Conservation (phyloP, 2,329 filamentous ascomycete species). For the Sphaerulina vaccinii region DNA sequence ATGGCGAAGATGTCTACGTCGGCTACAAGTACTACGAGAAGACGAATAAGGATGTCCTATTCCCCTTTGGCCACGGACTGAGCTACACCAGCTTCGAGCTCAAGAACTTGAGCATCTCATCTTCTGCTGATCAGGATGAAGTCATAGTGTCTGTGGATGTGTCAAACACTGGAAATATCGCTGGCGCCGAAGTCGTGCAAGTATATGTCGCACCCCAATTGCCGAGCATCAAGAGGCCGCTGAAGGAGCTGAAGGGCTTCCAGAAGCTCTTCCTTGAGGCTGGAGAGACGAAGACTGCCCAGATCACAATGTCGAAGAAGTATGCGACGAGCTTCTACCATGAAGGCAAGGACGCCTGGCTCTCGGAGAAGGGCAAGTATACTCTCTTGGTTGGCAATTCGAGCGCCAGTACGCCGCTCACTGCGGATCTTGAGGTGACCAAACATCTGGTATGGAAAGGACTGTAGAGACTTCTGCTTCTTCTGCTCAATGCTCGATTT, state of each 20-base stretch:
- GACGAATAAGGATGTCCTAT: constrained; percentile 58
- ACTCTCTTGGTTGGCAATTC: constrained; percentile 61
- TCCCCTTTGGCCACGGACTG: constrained; percentile 76
- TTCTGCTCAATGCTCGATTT: no score
- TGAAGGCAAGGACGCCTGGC: constrained; percentile 65
- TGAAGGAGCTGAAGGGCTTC: constrained; percentile 71
- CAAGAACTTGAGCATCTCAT: constrained; percentile 55
- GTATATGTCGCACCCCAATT: constrained; percentile 65
- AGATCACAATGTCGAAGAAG: constrained; percentile 60
- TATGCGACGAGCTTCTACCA: constrained; percentile 70
- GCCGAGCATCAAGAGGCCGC: constrained; percentile 62
- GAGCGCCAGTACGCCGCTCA: constrained; percentile 54
- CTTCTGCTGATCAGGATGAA: constrained; percentile 48
- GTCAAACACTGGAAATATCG: constrained; percentile 56
- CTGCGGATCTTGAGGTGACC: constrained; percentile 55
- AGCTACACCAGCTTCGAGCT: constrained; percentile 74
- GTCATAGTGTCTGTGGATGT: constrained; percentile 52
- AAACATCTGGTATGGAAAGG: constrained; percentile 69
- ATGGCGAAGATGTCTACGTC: constrained; percentile 71
- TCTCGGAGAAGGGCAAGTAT: constrained; percentile 64
- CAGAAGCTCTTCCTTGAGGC: constrained; percentile 61
- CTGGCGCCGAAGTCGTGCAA: constrained; percentile 66
- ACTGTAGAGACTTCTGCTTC: constrained; percentile 36
- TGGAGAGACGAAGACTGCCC: constrained; percentile 57
- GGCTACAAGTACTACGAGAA: constrained; percentile 73